phyloP scores from a whole-genome alignment of 371 early-diverging fungal genomes.

The Blastocladiella emersonii region DNA sequence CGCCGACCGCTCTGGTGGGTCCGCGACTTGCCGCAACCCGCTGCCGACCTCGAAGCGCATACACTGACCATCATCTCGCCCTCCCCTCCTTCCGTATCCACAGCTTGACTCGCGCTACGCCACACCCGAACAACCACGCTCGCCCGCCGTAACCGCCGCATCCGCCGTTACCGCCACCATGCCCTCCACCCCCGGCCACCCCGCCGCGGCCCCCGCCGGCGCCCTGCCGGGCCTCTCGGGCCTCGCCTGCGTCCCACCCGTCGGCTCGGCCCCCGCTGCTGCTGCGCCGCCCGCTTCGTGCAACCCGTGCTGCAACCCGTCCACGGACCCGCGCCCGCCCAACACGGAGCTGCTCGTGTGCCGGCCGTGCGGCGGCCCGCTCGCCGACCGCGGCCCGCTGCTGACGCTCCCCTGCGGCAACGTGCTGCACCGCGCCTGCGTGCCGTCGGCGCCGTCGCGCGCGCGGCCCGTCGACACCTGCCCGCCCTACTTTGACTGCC shows the following conservation, averaged over 20 bases:
- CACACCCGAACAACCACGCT: no score
- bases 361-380: background rate
- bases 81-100: no score
- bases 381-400: background rate
- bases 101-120: no score
- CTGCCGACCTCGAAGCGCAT: no score
- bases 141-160: no score
- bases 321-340: background rate
- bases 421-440: background rate
- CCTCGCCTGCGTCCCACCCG: background rate
- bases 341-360: background rate
- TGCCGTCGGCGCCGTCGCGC: background rate
- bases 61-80: no score
- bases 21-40: no score
- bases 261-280: background rate
- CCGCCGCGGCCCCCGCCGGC: no score
- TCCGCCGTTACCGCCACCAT: no score
- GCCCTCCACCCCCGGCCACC: no score
- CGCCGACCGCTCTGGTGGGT: no score
- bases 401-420: constrained; percentile 1
- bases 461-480: background rate
- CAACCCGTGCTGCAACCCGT: background rate
- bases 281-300: no score
- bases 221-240: background rate
- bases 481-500: constrained; percentile 3